Percentiles rank a stretch among this genome's conserved stretches.
Evolutionary conservation across 1,284 basidiomycete species (phyloP).

Genomic region (Cryptococcus sp.): DNA sequence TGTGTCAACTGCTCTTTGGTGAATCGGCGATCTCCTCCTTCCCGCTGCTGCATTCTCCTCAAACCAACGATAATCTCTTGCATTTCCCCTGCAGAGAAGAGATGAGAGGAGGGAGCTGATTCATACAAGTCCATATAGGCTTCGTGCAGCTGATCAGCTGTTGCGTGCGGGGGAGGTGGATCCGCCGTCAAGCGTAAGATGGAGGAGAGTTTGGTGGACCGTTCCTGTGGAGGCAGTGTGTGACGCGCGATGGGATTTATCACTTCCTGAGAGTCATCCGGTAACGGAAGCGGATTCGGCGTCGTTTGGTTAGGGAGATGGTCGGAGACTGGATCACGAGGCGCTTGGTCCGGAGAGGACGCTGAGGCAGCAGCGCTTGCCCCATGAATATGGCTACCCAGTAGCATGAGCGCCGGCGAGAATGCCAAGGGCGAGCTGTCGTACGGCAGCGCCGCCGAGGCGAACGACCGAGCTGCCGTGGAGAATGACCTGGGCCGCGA

Average conservation of each 20-base stretch:
- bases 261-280: not conserved
- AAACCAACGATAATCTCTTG: slow-evolving; percentile 20
- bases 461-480: slow-evolving; percentile 15
- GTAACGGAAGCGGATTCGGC: not conserved
- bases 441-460: not conserved
- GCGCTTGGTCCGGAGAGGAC: not conserved
- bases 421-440: not conserved
- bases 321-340: slow-evolving; percentile 6
- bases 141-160: slow-evolving; percentile 24
- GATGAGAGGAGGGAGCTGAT: slow-evolving; percentile 23
- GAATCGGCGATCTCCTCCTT: slow-evolving; percentile 11
- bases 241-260: slow-evolving; percentile 12
- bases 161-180: slow-evolving; percentile 2
- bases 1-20: slow-evolving; percentile 26
- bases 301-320: slow-evolving; percentile 2
- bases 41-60: slow-evolving; percentile 16
- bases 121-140: slow-evolving; percentile 33
- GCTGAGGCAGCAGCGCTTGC: not conserved
- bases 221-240: slow-evolving; percentile 15
- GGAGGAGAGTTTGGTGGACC: slow-evolving; percentile 14
- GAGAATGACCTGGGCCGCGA: slow-evolving; percentile 50
- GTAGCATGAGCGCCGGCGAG: not conserved
- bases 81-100: slow-evolving; percentile 36
- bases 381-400: too few relatives aligned
- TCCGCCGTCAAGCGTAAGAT: slow-evolving; percentile 14